phyloP scores from a whole-genome alignment of 495 filamentous ascomycete species.

The Parmelia sp. region DNA sequence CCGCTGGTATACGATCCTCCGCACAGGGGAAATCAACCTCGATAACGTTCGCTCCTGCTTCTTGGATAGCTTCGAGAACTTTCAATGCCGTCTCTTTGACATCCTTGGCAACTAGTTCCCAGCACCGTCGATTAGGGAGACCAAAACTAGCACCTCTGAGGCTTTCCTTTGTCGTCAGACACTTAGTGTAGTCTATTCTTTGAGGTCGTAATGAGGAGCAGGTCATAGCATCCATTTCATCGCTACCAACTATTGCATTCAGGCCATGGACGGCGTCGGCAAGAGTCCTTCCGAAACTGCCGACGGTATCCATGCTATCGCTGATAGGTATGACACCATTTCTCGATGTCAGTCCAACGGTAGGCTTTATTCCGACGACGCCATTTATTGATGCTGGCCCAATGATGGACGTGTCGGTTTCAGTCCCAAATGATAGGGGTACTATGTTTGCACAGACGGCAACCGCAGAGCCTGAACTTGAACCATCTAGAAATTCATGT shows the following conservation, averaged over 20 bases:
- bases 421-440: conserved; percentile 36
- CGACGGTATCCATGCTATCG: conserved; percentile 50
- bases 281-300: conserved; percentile 50
- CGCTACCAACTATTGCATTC: conserved; percentile 45
- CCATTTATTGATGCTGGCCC: conserved; percentile 33
- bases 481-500: conserved; percentile 36
- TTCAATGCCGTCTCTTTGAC: conserved; percentile 4
- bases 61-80: conserved; percentile 20
- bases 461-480: conserved; percentile 40
- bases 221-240: conserved; percentile 25
- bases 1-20: conserved; percentile 24
- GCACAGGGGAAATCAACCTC: conserved; percentile 26
- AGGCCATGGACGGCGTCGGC: conserved; percentile 53
- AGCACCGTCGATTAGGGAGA: conserved; percentile 26
- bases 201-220: neutral
- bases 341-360: conserved; percentile 50
- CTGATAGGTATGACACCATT: conserved; percentile 50
- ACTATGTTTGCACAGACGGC: conserved; percentile 40
- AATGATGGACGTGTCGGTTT: conserved; percentile 35
- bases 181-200: conserved; percentile 16
- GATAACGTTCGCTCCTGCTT: conserved; percentile 24
- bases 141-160: conserved; percentile 31
- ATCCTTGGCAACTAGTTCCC: conserved; percentile 21
- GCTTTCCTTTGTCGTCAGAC: conserved; percentile 4
- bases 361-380: conserved; percentile 51